phyloP scores from a whole-genome alignment of 176 grass and related monocot species.

The Bromus sterilis region DNA sequence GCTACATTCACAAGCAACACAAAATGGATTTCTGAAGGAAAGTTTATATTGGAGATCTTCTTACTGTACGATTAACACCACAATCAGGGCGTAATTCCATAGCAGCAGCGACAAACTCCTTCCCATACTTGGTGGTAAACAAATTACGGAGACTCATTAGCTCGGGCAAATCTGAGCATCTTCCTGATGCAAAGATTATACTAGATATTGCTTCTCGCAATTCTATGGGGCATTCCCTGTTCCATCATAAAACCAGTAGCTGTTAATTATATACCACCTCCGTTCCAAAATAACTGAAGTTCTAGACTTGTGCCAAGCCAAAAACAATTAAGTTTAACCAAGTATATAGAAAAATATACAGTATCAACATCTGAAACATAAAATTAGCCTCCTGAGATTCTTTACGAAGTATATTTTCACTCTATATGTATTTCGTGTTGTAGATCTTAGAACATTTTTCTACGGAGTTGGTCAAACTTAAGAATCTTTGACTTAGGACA shows the following conservation, averaged over 20 bases:
- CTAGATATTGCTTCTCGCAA: constrained; percentile 78
- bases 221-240: constrained; percentile 90
- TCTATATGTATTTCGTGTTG: no score
- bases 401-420: no score
- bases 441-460: no score
- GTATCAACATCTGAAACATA: no score
- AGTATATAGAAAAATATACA: no score
- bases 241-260: constrained; percentile 21
- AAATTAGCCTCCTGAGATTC: no score
- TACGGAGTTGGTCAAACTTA: no score
- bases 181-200: constrained; percentile 94
- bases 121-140: constrained; percentile 88
- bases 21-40: background rate
- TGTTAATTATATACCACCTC: constrained; percentile 16
- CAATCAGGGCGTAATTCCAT: constrained; percentile 84
- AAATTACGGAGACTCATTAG: constrained; percentile 75
- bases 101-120: constrained; percentile 80
- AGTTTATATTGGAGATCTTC: constrained; percentile 17
- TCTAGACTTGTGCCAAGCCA: no score
- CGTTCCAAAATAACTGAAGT: no score
- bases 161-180: constrained; percentile 98
- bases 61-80: constrained; percentile 88
- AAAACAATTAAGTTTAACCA: no score
- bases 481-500: no score
- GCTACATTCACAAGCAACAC: background rate